phyloP scores from a whole-genome alignment of 192 early-diverging fungal genomes.

The Umbelopsis sp. region DNA sequence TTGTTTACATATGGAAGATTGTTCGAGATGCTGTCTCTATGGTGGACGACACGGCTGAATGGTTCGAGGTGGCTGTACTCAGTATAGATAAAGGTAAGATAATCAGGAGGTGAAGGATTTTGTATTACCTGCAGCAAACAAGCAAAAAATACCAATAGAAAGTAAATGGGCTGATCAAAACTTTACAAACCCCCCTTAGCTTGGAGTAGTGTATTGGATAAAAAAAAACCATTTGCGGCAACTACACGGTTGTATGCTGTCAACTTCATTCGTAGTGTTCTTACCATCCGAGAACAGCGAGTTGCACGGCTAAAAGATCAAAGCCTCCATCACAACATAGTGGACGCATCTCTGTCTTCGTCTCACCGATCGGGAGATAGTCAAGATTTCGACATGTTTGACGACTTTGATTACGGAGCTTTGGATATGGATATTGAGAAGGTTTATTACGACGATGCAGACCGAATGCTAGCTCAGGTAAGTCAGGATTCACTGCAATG shows the following conservation, averaged over 20 bases:
- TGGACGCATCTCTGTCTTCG: not conserved
- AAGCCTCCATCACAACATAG: not conserved
- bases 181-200: conserved; percentile 1
- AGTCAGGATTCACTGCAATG: not conserved
- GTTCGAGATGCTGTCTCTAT: conserved; percentile 11
- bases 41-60: not conserved
- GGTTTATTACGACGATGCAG: conserved; percentile 3
- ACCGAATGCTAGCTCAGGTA: conserved; percentile 2
- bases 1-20: conserved; percentile 11
- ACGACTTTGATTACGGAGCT: conserved; percentile 18
- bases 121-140: too few relatives aligned
- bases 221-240: not conserved
- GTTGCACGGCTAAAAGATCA: conserved; percentile 1
- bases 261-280: conserved; percentile 11
- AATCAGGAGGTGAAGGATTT: too few relatives aligned
- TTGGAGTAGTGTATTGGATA: conserved; percentile 7
- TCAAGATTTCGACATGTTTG: conserved; percentile 19
- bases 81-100: conserved; percentile 12
- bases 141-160: too few relatives aligned
- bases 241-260: conserved; percentile 1
- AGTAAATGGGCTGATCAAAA: too few relatives aligned
- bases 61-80: not conserved
- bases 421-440: conserved; percentile 17
- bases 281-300: conserved; percentile 7
- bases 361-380: not conserved